Percentiles rank a stretch among this genome's conserved stretches.
phyloP scores from a whole-genome alignment of 306 rosid species.

The Cicer cuneatum region DNA sequence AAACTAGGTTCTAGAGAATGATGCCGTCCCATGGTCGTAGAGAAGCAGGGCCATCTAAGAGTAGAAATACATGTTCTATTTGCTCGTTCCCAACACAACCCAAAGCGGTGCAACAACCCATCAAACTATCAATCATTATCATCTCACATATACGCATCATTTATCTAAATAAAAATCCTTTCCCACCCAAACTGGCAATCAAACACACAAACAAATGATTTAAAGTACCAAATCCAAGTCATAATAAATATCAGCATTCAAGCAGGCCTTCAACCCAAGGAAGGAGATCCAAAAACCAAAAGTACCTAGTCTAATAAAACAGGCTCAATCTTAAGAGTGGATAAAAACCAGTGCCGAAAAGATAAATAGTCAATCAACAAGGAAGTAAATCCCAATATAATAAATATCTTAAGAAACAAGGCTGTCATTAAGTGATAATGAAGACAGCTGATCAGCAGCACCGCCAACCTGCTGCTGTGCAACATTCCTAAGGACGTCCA shows the following conservation, averaged over 20 bases:
- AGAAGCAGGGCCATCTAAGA: too few species aligned
- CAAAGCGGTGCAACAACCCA: too few species aligned
- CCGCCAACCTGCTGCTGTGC: conserved; percentile 87
- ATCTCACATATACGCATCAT: not conserved
- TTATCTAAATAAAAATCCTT: not conserved
- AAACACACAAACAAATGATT: conserved; percentile 19
- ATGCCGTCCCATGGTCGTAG: too few species aligned
- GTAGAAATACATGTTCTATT: too few species aligned
- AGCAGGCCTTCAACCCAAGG: conserved; percentile 34
- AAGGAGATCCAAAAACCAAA: conserved; percentile 21
- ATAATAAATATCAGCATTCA: conserved; percentile 35
- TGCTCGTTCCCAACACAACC: too few species aligned
- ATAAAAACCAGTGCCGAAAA: conserved; percentile 46
- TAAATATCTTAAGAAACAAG: conserved; percentile 68
- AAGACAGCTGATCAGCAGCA: conserved; percentile 84
- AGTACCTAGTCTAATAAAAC: conserved; percentile 45
- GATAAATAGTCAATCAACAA: conserved; percentile 34
- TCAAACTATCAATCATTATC: too few species aligned
- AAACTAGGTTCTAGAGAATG: too few species aligned
- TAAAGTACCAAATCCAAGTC: conserved; percentile 36
- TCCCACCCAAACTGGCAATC: not conserved
- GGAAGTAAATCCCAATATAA: conserved; percentile 26
- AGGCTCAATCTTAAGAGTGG: conserved; percentile 50
- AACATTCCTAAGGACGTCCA: conserved; percentile 93
- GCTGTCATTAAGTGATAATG: conserved; percentile 77